Percentiles rank a stretch among this genome's conserved stretches.
Conservation (phyloP, 1,284 basidiomycete genomes). For the Fistulina hepatica region DNA sequence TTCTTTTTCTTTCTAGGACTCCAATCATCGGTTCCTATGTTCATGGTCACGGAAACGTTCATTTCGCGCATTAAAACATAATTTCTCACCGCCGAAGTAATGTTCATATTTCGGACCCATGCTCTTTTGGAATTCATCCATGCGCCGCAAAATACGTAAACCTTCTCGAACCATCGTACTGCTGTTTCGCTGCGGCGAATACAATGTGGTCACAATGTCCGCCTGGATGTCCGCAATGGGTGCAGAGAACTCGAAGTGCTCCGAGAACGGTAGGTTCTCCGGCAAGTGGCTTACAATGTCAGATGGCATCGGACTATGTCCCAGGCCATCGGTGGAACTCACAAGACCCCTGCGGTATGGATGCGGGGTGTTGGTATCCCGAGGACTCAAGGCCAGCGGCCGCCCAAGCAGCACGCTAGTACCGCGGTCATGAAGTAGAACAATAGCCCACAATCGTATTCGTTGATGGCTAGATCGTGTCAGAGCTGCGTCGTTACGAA, state of each 20-base stretch:
- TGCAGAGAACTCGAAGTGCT: constrained; percentile 61
- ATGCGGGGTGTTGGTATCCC: constrained; percentile 65
- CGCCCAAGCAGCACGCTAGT: constrained; percentile 75
- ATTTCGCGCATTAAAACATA: background rate
- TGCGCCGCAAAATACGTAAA: too few relatives aligned
- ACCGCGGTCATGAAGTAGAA: constrained; percentile 72
- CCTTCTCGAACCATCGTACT: too few relatives aligned
- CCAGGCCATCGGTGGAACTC: background rate
- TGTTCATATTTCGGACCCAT: background rate
- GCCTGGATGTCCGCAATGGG: constrained; percentile 72
- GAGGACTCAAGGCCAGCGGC: constrained; percentile 67
- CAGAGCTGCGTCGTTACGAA: too few relatives aligned
- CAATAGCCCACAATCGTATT: constrained; percentile 70
- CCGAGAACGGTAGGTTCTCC: constrained; percentile 29
- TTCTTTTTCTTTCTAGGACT: constrained; percentile 46
- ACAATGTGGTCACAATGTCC: constrained; percentile 74
- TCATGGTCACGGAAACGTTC: constrained; percentile 48
- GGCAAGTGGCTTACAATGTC: constrained; percentile 13
- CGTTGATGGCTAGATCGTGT: constrained; percentile 62
- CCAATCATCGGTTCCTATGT: constrained; percentile 63
- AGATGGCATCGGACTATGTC: constrained; percentile 8
- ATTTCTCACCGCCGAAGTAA: background rate
- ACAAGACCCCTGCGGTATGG: constrained; percentile 41
- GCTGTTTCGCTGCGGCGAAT: constrained; percentile 51
- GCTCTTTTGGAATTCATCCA: background rate